Percentiles rank a stretch among this genome's conserved stretches.
Evolutionary conservation across 441 rosid genomes (phyloP).

Genomic region (Kokia cookei): DNA sequence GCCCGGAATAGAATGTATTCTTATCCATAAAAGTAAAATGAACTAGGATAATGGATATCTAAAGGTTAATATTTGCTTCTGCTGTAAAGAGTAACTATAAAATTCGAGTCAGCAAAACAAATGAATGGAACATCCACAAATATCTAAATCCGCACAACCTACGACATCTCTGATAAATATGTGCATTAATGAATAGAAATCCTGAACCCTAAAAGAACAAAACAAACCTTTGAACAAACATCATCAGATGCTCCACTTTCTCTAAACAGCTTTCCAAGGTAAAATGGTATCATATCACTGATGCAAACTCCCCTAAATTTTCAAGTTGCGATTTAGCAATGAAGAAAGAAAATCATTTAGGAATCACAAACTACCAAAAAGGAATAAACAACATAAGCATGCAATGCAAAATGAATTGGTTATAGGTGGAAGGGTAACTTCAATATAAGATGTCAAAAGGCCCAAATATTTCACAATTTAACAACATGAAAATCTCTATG

Average conservation of each 20-base stretch:
- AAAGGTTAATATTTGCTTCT: not conserved
- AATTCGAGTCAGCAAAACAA: not conserved
- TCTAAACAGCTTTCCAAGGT: constrained; percentile 69
- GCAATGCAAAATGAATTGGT: not conserved
- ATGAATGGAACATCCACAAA: not conserved
- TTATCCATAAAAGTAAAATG: not conserved
- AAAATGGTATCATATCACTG: constrained; percentile 90
- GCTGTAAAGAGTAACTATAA: not conserved
- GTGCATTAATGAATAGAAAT: not conserved
- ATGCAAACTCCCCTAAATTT: constrained; percentile 76
- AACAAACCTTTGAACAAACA: constrained; percentile 69
- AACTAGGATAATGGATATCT: not conserved
- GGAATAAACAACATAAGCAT: not conserved
- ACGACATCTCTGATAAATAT: not conserved
- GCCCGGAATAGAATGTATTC: not conserved
- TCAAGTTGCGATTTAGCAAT: constrained; percentile 3
- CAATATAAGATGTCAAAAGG: not conserved
- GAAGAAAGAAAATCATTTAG: constrained; percentile 5
- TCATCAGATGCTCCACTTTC: constrained; percentile 69
- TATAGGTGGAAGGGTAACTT: not conserved
- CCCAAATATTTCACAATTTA: not conserved
- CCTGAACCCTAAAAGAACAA: constrained; percentile 7
- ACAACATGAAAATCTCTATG: not conserved
- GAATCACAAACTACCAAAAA: not conserved
- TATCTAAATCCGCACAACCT: not conserved